Base-by-base conservation (phyloP, 192 early-diverging fungal species). In the Gamsiella multidivaricata region DNA sequence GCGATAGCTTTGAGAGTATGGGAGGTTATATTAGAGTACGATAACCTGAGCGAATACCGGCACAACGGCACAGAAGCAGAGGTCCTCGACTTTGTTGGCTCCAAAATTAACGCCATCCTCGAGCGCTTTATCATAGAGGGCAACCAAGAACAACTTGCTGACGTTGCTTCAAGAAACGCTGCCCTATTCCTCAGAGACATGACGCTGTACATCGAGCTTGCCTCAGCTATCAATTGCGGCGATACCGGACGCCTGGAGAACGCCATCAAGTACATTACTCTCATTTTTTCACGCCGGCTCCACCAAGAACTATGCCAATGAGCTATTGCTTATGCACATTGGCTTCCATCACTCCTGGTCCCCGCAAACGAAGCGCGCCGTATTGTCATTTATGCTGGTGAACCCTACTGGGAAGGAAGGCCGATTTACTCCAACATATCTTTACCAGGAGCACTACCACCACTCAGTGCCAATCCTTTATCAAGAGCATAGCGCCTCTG, bases 241-340 rank as follows among this genome's bases (percentile, higher is more conserved):
- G 66, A 69, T 31, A 23, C 51, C 29, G 66, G 55, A 9, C 66
- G 66, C 15, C n/a, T n/a, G n/a, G n/a, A n/a, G n/a, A n/a, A n/a
- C n/a, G n/a, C n/a, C n/a, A n/a, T n/a, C n/a, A n/a, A n/a, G n/a
- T n/a, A n/a, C n/a, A n/a, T n/a, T n/a, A n/a, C n/a, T n/a, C n/a
- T n/a, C n/a, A n/a, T n/a, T n/a, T n/a, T n/a, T n/a, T n/a, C n/a
- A n/a, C n/a, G n/a, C n/a, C n/a, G n/a, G n/a, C n/a, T n/a, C n/a
- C n/a, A n/a, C n/a, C n/a, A n/a, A n/a, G n/a, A n/a, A n/a, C n/a
- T n/a, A n/a, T n/a, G n/a, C n/a, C n/a, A n/a, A n/a, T n/a, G n/a
- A n/a, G n/a, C n/a, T n/a, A n/a, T n/a, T n/a, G n/a, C n/a, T n/a
- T n/a, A n/a, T n/a, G n/a, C n/a, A n/a, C n/a, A n/a, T n/a, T n/a